Evolutionary conservation across 2,329 filamentous ascomycete genomes (phyloP).

Genomic region (Myriosclerotinia duriaeana): DNA sequence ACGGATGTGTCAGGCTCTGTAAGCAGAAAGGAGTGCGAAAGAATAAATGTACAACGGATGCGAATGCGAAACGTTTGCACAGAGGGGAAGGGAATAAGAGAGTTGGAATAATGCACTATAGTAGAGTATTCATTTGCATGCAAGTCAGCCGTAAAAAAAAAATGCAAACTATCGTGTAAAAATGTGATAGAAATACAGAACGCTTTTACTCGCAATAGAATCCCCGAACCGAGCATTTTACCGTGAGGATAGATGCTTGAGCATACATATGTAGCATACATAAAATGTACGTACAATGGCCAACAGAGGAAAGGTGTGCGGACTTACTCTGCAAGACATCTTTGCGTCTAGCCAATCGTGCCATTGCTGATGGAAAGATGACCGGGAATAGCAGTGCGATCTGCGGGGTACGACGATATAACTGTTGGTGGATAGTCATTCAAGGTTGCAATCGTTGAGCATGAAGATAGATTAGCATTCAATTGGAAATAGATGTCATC

Average conservation of each 20-base stretch:
- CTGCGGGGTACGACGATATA: conserved; percentile 14
- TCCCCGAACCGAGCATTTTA: conserved; percentile 2
- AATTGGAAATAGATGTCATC: background rate
- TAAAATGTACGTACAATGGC: conserved; percentile 4
- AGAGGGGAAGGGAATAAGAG: background rate
- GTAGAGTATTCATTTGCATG: conserved; percentile 11
- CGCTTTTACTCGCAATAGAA: background rate
- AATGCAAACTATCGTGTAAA: conserved; percentile 15
- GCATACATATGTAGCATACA: background rate
- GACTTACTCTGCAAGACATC: conserved; percentile 21
- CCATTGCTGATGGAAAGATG: background rate
- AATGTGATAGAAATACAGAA: conserved; percentile 9
- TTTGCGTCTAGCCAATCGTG: conserved; percentile 15
- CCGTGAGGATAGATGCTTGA: background rate
- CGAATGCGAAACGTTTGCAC: background rate
- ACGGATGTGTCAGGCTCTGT: background rate
- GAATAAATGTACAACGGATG: background rate
- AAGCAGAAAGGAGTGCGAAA: conserved; percentile 8
- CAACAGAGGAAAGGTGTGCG: conserved; percentile 2
- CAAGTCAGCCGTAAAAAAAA: conserved; percentile 16
- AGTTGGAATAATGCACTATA: background rate
- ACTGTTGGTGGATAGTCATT: background rate
- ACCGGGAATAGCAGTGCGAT: background rate
- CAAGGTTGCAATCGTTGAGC: conserved; percentile 8
- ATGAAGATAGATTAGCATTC: conserved; percentile 5